Base-by-base conservation (phyloP, 164 flowering plant genomes). In the Warburgia ugandensis region DNA sequence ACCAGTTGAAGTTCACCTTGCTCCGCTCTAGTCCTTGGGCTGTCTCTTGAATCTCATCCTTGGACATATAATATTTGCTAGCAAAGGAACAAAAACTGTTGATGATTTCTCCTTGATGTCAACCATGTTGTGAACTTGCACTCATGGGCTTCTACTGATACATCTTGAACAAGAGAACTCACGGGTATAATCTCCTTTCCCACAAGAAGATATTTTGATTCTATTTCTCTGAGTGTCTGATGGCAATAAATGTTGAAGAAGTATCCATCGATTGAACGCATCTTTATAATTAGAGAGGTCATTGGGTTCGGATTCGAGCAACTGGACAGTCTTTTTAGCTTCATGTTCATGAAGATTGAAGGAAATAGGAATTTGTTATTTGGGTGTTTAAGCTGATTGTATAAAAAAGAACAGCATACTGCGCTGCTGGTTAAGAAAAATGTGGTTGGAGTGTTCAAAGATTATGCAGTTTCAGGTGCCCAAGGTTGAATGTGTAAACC, bases 401-500 rank as follows among this genome's bases (percentile, higher is more conserved):
- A 2, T 13, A 55, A 42, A 58, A 55, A 66, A 13, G 50, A 22
- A 29, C 13, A 27, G n/a, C 42, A 7, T 1, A 59, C 29, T 0
- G 62, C 62, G 8, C 56, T 48, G 23, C 45, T 20, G 14, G 19
- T 41, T 0, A 66, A 23, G 35, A 63, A 69, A 5, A 37, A 27
- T 20, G 61, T 21, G 6, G 67, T 64, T 0, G 61, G 57, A 16
- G 58, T 62, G 43, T 53, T 53, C 12, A 38, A 23, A 14, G 20
- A 11, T 3, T 50, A 20, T 32, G 72, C 71, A 1, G 41, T 23
- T 2, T 12, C 26, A 2, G 71, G 69, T 2, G 60, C 71, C 77
- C 74, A 73, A 1, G 64, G 62, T 52, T 61, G 70, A 12, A 66
- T n/a, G n/a, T n/a, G n/a, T n/a, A n/a, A n/a, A n/a, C n/a, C n/a